Evolutionary conservation across 495 filamentous ascomycete species (phyloP).

Genomic region (Delitschia confertaspora): DNA sequence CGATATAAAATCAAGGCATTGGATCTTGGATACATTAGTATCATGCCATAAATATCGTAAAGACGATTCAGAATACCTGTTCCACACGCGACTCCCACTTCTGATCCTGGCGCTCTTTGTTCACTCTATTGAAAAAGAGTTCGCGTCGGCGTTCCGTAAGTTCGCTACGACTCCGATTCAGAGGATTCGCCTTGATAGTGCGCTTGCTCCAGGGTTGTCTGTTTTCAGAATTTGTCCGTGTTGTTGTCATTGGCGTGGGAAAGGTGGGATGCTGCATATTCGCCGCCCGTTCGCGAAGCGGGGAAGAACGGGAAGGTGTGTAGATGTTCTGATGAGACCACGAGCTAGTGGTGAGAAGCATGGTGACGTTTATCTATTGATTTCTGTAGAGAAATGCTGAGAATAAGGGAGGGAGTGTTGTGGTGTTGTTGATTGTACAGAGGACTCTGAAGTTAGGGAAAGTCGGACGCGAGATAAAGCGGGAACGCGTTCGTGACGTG

Average conservation of each 20-base stretch:
- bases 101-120: slow-evolving; percentile 57
- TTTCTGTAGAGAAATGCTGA: not conserved
- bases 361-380: no score
- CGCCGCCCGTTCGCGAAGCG: slow-evolving; percentile 34
- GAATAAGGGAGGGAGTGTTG: no score
- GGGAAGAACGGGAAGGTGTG: slow-evolving; percentile 28
- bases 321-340: slow-evolving; percentile 14
- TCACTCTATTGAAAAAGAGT: slow-evolving; percentile 70
- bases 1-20: slow-evolving; percentile 41
- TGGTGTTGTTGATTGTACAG: no score
- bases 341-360: slow-evolving; percentile 17
- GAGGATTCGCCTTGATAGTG: slow-evolving; percentile 33
- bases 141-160: slow-evolving; percentile 47
- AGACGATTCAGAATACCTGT: slow-evolving; percentile 47
- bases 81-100: slow-evolving; percentile 61
- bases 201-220: slow-evolving; percentile 30
- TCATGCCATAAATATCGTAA: not conserved
- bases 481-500: no score
- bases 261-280: slow-evolving; percentile 28
- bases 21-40: slow-evolving; percentile 33
- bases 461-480: no score
- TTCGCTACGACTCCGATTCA: slow-evolving; percentile 34
- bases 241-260: slow-evolving; percentile 10
- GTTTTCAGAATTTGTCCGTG: slow-evolving; percentile 6
- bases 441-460: no score